Evolutionary conservation across 305 asterid genomes (phyloP).

Genomic region (Fraxinus sp.): DNA sequence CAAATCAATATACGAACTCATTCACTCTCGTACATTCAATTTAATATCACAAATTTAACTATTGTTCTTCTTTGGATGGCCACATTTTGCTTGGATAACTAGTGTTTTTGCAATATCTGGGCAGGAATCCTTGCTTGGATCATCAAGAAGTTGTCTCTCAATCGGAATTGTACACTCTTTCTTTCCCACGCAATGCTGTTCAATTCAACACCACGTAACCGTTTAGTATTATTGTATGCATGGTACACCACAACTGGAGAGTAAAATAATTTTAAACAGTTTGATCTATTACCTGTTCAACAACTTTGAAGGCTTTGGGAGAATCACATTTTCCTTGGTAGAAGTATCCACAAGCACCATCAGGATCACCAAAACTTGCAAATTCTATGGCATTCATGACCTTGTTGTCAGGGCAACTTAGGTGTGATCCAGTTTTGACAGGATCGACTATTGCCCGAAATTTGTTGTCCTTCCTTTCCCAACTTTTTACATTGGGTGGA

Average conservation of each 20-base stretch:
- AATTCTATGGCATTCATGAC: constrained; percentile 54
- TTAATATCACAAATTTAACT: neutral
- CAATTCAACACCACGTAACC: neutral
- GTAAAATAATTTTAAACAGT: neutral
- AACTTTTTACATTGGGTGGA: constrained; percentile 48
- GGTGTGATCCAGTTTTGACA: constrained; percentile 40
- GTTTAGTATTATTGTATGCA: neutral
- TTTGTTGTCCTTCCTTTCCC: constrained; percentile 45
- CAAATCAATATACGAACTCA: neutral
- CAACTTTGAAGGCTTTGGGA: constrained; percentile 31
- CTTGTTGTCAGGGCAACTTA: constrained; percentile 48
- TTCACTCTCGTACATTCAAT: neutral
- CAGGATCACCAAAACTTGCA: constrained; percentile 60
- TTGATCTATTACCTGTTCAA: constrained; percentile 39
- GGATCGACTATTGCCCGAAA: constrained; percentile 36
- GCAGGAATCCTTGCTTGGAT: constrained; percentile 47
- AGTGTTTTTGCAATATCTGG: constrained; percentile 47
- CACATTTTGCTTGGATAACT: constrained; percentile 66
- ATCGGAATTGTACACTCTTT: constrained; percentile 54
- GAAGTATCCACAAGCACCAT: constrained; percentile 70
- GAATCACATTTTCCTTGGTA: constrained; percentile 50
- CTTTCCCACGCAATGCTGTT: constrained; percentile 65
- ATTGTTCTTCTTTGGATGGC: neutral
- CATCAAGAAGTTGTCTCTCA: constrained; percentile 39
- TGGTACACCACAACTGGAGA: neutral